Percentiles rank a stretch among this genome's conserved stretches.
These are phyloP conservation scores for Zalaria sp. DNA, from an alignment of 2,329 filamentous ascomycete genomes.

Conservation along the genomic window DNA sequence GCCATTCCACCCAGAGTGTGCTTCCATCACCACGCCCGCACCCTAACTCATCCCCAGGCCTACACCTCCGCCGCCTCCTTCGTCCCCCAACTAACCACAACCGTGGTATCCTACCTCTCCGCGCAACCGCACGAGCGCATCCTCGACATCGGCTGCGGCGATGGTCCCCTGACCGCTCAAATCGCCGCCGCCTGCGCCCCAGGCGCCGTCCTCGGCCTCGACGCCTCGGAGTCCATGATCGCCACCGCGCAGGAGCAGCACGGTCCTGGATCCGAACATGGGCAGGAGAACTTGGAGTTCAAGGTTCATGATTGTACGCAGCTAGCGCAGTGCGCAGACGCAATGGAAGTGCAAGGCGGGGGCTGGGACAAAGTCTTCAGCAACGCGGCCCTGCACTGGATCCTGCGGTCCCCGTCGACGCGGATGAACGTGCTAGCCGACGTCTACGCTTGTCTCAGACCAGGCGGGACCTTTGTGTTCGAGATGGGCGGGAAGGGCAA, in stretches of 20 bases:
- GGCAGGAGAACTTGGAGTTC: slow-evolving; percentile 13
- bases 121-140: slow-evolving; percentile 20
- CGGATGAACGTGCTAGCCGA: slow-evolving; percentile 39
- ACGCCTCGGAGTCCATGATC: slow-evolving; percentile 26
- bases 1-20: too few relatives aligned
- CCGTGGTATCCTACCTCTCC: slow-evolving; percentile 22
- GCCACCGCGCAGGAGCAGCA: slow-evolving; percentile 16
- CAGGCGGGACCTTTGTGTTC: slow-evolving; percentile 47
- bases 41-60: slow-evolving; percentile 6
- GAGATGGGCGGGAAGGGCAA: slow-evolving; percentile 63
- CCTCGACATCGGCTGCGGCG: slow-evolving; percentile 26
- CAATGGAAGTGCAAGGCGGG: slow-evolving; percentile 5
- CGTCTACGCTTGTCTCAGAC: slow-evolving; percentile 37
- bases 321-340: slow-evolving; percentile 10
- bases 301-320: slow-evolving; percentile 17
- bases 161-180: slow-evolving; percentile 24
- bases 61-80: slow-evolving; percentile 25
- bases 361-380: slow-evolving; percentile 26
- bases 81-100: slow-evolving; percentile 25
- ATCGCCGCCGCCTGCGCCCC: slow-evolving; percentile 15
- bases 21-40: too few relatives aligned
- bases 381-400: slow-evolving; percentile 32
- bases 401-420: slow-evolving; percentile 32
- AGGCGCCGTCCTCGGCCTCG: slow-evolving; percentile 23
- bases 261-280: neutral